Evolutionary conservation across 2,329 filamentous ascomycete genomes (phyloP).

Genomic region (Fusarium humuli): DNA sequence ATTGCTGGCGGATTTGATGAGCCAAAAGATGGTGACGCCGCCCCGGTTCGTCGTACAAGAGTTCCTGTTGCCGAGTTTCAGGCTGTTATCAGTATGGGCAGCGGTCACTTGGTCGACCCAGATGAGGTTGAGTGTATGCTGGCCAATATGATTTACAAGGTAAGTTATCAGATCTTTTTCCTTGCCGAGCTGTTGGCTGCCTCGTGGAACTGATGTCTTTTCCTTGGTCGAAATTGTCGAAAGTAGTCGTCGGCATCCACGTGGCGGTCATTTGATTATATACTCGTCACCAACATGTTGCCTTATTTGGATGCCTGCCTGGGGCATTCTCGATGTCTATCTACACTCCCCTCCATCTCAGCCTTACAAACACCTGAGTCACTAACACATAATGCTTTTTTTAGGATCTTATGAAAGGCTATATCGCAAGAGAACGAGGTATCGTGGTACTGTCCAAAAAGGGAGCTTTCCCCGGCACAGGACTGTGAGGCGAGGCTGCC

Average conservation of each 20-base stretch:
- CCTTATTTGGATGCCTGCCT: constrained; percentile 41
- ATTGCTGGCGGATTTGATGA: constrained; percentile 85
- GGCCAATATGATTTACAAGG: constrained; percentile 99
- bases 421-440: constrained; percentile 90
- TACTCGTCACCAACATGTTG: constrained; percentile 42
- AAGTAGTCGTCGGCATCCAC: constrained; percentile 14
- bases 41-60: constrained; percentile 76
- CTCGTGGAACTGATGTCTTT: background rate
- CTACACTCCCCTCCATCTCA: constrained; percentile 37
- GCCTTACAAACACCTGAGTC: constrained; percentile 48
- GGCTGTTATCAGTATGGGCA: constrained; percentile 82
- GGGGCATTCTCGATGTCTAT: constrained; percentile 37
- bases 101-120: constrained; percentile 75
- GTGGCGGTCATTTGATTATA: constrained; percentile 44
- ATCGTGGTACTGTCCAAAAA: constrained; percentile 94
- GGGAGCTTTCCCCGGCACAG: constrained; percentile 93
- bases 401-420: constrained; percentile 95
- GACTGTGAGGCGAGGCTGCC: constrained; percentile 62
- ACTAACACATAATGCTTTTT: constrained; percentile 45
- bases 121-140: constrained; percentile 97
- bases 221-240: background rate
- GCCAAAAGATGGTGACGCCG: constrained; percentile 73
- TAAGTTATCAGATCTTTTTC: constrained; percentile 54
- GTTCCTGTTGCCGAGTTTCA: constrained; percentile 87
- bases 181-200: constrained; percentile 17